Percentiles rank a stretch among this genome's conserved stretches.
These are phyloP conservation scores for Pseudocercospora ulei DNA, from an alignment of 2,329 filamentous ascomycete species.

Conservation along the genomic window DNA sequence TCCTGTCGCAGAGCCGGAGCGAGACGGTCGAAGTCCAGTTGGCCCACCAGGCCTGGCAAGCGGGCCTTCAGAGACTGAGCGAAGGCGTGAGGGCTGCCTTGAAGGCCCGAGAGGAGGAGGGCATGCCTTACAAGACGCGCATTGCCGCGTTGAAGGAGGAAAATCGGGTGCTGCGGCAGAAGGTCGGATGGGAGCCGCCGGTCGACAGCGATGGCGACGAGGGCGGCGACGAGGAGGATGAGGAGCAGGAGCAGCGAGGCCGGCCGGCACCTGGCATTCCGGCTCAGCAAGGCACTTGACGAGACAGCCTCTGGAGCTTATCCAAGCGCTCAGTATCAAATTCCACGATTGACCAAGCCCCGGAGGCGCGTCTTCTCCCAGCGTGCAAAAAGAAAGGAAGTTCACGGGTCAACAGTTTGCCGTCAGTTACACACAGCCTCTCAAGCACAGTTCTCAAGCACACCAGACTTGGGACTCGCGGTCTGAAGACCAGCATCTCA, in stretches of 20 bases:
- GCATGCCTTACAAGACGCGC: constrained; percentile 34
- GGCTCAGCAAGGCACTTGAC: constrained; percentile 7
- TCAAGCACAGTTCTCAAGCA: too few relatives aligned
- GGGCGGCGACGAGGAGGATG: constrained; percentile 27
- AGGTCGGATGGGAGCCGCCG: constrained; percentile 41
- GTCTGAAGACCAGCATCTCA: too few relatives aligned
- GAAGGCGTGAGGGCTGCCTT: constrained; percentile 38
- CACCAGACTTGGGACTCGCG: too few relatives aligned
- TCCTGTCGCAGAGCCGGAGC: constrained; percentile 39
- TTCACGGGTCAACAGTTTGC: too few relatives aligned
- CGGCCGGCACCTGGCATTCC: constrained; percentile 1
- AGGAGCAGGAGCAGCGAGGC: constrained; percentile 11
- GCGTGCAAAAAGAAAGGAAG: too few relatives aligned
- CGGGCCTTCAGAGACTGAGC: constrained; percentile 38
- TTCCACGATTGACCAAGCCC: too few relatives aligned
- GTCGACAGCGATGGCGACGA: constrained; percentile 37
- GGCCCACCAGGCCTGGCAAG: constrained; percentile 44
- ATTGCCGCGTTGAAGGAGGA: constrained; percentile 41
- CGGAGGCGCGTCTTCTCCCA: too few relatives aligned
- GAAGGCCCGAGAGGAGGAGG: constrained; percentile 34
- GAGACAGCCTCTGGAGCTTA: too few relatives aligned
- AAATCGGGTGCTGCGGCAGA: constrained; percentile 40
- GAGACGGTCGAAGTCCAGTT: constrained; percentile 41
- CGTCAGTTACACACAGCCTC: too few relatives aligned
- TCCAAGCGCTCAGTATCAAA: too few relatives aligned